phyloP scores from a whole-genome alignment of 768 basidiomycete genomes.

The Pleurotus platypus region DNA sequence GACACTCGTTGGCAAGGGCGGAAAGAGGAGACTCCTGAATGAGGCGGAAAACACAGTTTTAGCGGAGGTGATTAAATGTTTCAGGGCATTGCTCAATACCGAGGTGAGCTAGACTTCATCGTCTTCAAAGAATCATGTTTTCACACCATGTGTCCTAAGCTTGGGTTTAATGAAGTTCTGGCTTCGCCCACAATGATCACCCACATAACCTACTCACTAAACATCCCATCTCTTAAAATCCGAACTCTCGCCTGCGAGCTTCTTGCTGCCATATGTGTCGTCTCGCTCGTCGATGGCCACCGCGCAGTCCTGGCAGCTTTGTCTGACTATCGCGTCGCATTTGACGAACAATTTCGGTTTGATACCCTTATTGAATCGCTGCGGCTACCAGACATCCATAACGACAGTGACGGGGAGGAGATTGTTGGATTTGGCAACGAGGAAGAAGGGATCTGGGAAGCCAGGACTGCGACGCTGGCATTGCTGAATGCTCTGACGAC shows the following conservation, averaged over 20 bases:
- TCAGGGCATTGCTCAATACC: constrained; percentile 82
- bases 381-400: constrained; percentile 43
- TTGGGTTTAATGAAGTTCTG: constrained; percentile 69
- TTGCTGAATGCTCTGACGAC: constrained; percentile 79
- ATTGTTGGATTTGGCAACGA: constrained; percentile 38
- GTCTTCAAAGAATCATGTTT: neutral
- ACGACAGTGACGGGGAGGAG: constrained; percentile 28
- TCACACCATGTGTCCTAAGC: constrained; percentile 33
- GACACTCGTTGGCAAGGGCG: constrained; percentile 60
- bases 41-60: constrained; percentile 70
- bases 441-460: constrained; percentile 79
- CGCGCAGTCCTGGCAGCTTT: constrained; percentile 71
- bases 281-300: constrained; percentile 69
- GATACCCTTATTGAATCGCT: constrained; percentile 68
- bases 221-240: constrained; percentile 62
- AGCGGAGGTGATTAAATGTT: constrained; percentile 72
- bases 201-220: constrained; percentile 69
- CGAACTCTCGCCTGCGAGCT: constrained; percentile 71
- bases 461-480: constrained; percentile 69
- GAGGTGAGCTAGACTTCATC: constrained; percentile 47
- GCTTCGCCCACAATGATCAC: constrained; percentile 61
- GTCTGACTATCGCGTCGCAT: constrained; percentile 73
- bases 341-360: constrained; percentile 76
- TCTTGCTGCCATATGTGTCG: constrained; percentile 78
- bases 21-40: constrained; percentile 53